These are phyloP conservation scores for Pseudonitzschia multiseries DNA, from an alignment of 108 stramenopile species.

Conservation along the genomic window DNA sequence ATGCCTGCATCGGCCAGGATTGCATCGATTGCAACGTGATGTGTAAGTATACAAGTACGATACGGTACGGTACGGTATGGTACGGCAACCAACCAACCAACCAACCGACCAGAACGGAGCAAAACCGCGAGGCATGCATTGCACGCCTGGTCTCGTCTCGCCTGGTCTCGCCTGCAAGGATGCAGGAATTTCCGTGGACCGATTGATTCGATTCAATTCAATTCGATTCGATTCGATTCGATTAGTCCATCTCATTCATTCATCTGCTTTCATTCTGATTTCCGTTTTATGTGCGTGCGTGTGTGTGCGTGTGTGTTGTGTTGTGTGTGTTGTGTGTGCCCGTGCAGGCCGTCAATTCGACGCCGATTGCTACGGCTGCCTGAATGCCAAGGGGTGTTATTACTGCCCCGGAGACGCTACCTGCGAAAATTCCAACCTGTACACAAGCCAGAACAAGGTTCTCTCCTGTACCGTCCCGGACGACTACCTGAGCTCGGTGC, in stretches of 20 bases:
- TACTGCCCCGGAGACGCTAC: slow-evolving; percentile 34
- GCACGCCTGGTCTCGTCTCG: no score
- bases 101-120: background rate
- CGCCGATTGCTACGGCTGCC: slow-evolving; percentile 22
- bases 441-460: slow-evolving; percentile 8
- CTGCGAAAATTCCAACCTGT: slow-evolving; percentile 21
- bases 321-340: background rate
- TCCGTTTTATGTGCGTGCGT: no score
- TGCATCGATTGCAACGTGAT: slow-evolving; percentile 5
- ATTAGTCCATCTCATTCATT: background rate
- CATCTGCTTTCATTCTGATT: no score
- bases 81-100: no score
- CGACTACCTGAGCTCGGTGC: background rate
- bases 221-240: no score
- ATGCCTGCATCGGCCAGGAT: background rate
- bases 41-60: background rate
- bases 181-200: no score
- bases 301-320: no score
- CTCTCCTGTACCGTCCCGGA: background rate
- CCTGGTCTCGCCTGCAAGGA: no score
- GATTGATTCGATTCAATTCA: background rate
- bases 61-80: no score
- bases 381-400: slow-evolving; percentile 28
- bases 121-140: no score
- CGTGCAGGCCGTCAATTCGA: slow-evolving; percentile 18